Base-by-base conservation (phyloP, 345 rosid genomes). In the Euclidium syriacum region DNA sequence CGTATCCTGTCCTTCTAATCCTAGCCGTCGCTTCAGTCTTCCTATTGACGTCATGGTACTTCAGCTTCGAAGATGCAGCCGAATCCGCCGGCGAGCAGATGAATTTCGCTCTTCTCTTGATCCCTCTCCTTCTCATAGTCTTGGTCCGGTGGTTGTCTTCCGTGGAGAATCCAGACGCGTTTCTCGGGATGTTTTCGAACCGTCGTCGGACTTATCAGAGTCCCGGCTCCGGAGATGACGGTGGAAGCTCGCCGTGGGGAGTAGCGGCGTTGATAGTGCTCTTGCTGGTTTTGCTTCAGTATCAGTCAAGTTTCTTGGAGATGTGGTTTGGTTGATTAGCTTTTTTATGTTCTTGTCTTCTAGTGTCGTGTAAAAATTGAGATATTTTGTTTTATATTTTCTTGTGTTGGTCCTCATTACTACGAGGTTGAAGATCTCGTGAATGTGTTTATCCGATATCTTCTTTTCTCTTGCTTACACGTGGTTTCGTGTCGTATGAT, bases 201-300 rank as follows among this genome's bases (percentile, higher is more conserved):
- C 81, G 85, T 42, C 75, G 83, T 36, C 53, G 14, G 36, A 74
- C 76, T 44, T 69, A 82, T 71, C 35, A 51, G 35, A 56, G 2
- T 4, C 85, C 88, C 4, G 62, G 79, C 7, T 85, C 86, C 6
- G 72, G 90, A 1, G 88, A 78, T 46, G 71, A 82, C 4, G 95
- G 87, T 62, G 98, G 96, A 8, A 71, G 82, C 74, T 89, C 94
- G 10, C 98, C 98, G 3, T 92, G 99, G 99, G 85, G 80, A 3
- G 99, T 89, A 65, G 97, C 95, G 10, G 99, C 88, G 48, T 35
- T 89, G 24, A 90, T 94, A 32, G 85, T 87, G 58, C 11, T 94
- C 71, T 55, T 90, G 12, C 84, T 94, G 25, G 63, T 94, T 38
- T 68, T 94, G 82, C 50, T 84, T 59, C 85, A 82, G 57, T 90